Evolutionary conservation across 306 rosid species (phyloP), one percentile per base, ranked within the genome.

Genomic region (Trichosanthes cucumerina): DNA sequence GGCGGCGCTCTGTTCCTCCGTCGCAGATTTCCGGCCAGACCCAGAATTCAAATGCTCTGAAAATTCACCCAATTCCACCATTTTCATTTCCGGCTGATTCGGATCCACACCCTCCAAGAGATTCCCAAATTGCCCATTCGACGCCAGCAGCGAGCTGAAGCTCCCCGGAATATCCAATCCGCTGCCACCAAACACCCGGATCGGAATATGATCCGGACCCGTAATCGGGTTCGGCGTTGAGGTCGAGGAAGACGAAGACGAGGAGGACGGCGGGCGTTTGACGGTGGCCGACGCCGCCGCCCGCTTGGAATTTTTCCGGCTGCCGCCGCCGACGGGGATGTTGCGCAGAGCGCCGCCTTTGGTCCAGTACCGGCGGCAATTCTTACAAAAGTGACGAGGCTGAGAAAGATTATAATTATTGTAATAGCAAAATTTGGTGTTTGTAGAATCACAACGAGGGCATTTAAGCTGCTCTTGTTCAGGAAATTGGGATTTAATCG

Each of bases 321-420:
- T 90, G 69, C 98, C 98, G 23, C 98, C 98, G 0, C 98, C 98
- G 34, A 93, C 86, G 3, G 98, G 98, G 54, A 93, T 91, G 89
- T 93, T 93, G 21, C 98, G 81, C 6, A 93, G 86, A 21, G 98
- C 79, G 18, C 98, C 98, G 15, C 98, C 98, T 84, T 91, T 93
- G 81, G 98, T 93, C 98, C 98, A 93, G 84, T 93, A 93, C 81
- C 98, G 79, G 79, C 85, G 83, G 82, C 98, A 93, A 68, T 88
- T 93, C 88, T 93, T 93, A 87, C 98, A 93, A n/a, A 91, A 93
- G 81, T 93, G 93, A 66, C 98, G 98, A 0, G 98, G 98, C 96
- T 93, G 98, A 1, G 97, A 91, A 79, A 93, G 98, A 62, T 93
- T 93, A 85, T 93, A 93, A 87, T 93, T 93, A 87, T 93, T 93